These are phyloP conservation scores for Dichotomocladium elegans DNA, from an alignment of 371 early-diverging fungal genomes.

Conservation along the genomic window DNA sequence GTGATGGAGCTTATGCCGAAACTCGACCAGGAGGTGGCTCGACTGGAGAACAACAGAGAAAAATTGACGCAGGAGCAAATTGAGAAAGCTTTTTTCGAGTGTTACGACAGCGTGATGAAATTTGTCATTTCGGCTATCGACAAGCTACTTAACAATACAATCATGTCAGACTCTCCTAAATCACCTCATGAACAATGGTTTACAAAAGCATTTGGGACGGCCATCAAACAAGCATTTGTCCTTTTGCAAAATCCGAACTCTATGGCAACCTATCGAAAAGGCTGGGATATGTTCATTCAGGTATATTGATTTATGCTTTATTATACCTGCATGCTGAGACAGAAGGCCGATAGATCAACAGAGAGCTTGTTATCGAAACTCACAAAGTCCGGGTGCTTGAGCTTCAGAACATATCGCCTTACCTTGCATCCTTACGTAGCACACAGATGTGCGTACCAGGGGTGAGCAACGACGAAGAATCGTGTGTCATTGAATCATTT, in stretches of 20 bases:
- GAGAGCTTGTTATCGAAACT: slow-evolving; percentile 56
- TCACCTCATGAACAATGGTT: slow-evolving; percentile 76
- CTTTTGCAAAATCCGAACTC: slow-evolving; percentile 48
- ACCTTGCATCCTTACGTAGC: slow-evolving; percentile 42
- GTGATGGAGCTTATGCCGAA: slow-evolving; percentile 51
- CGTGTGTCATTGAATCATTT: slow-evolving; percentile 54
- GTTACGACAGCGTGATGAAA: slow-evolving; percentile 53
- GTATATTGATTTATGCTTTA: slow-evolving; percentile 12
- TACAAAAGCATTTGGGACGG: slow-evolving; percentile 44
- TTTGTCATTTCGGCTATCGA: slow-evolving; percentile 58
- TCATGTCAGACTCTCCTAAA: slow-evolving; percentile 17
- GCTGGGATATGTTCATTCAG: slow-evolving; percentile 58
- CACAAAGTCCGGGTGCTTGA: slow-evolving; percentile 54
- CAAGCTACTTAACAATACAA: slow-evolving; percentile 41
- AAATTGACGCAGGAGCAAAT: slow-evolving; percentile 36
- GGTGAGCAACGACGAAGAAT: slow-evolving; percentile 14
- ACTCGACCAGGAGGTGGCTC: slow-evolving; percentile 48
- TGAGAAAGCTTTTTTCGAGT: slow-evolving; percentile 47
- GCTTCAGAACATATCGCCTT: slow-evolving; percentile 63
- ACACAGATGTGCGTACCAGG: slow-evolving; percentile 71
- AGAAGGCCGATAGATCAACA: slow-evolving; percentile 45
- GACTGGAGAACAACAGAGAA: slow-evolving; percentile 41
- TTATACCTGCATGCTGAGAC: too few species aligned
- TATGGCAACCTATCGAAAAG: slow-evolving; percentile 49
- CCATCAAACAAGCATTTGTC: slow-evolving; percentile 47